Evolutionary conservation across 2,329 filamentous ascomycete genomes (phyloP), one percentile per base, ranked within the genome.

Genomic region (Botrytis squamosa): DNA sequence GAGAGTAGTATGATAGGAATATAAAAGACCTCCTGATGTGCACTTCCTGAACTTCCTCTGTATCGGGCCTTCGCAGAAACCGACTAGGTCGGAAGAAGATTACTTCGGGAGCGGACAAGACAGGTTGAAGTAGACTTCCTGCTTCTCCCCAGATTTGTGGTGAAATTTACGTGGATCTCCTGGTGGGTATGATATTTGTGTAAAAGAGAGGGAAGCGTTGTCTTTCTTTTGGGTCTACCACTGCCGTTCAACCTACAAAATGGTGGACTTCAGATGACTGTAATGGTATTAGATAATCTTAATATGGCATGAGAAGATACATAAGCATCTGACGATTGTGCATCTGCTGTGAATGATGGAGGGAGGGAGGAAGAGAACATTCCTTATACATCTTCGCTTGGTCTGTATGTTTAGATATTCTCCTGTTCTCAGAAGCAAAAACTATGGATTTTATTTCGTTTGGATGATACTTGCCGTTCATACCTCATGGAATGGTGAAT

Each of bases 121-220:
- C 7, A 4, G 1, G 29, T 55, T 16, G 4, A 55, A n/a, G 25
- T 55, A 8, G 14, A 0, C 14, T 55, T 7, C 12, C 2, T 29
- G 52, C 3, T 0, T 16, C 2, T n/a, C n/a, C 3, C n/a, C 25
- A 8, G 3, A 12, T n/a, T 18, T 18, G 1, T 6, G 25, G 10
- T 16, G 10, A n/a, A 14, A n/a, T n/a, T 6, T n/a, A 1, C 0
- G 12, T 25, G n/a, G 25, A n/a, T n/a, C 0, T 7, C 1, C 2
- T n/a, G 3, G 49, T 4, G 12, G 12, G 2, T 29, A 29, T 29
- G 12, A 0, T 29, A 29, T 29, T 4, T n/a, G 12, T n/a, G 0
- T 0, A 4, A 12, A 55, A 8, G 12, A 55, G 12, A 1, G 12
- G 2, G 3, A 16, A 55, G 5, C n/a, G 25, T 29, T 55, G 25